phyloP scores from a whole-genome alignment of 805 yeast species.

The Ogataea saltuana region DNA sequence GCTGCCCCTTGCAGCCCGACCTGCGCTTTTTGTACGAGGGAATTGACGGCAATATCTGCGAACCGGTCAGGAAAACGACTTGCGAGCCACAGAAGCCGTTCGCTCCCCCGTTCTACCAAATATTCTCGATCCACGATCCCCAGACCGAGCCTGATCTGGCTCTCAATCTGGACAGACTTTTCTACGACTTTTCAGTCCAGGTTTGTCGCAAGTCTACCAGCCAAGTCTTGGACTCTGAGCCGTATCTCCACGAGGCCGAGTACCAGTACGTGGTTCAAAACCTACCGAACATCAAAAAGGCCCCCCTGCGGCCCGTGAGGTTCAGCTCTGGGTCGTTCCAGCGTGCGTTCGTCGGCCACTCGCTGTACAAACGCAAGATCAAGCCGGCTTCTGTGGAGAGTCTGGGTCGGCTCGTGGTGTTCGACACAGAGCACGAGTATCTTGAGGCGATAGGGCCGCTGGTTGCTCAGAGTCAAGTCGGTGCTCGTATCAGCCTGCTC shows the following conservation, averaged over 20 bases:
- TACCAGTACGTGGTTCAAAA: slow-evolving; percentile 25
- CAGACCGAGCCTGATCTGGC: neutral
- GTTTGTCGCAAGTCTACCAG: slow-evolving; percentile 21
- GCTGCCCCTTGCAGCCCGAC: too few relatives aligned
- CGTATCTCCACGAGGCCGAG: slow-evolving; percentile 30
- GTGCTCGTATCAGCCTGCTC: slow-evolving; percentile 6
- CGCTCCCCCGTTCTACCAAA: slow-evolving; percentile 10
- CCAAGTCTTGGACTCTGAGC: neutral
- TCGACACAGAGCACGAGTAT: slow-evolving; percentile 19
- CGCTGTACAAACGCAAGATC: neutral
- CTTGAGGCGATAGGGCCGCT: slow-evolving; percentile 22
- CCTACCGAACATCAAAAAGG: slow-evolving; percentile 9
- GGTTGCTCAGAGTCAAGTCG: neutral
- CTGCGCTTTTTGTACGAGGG: neutral
- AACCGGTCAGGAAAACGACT: neutral
- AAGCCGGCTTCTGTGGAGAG: slow-evolving; percentile 17
- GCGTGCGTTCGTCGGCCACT: neutral
- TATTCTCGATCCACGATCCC: slow-evolving; percentile 10
- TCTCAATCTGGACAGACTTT: slow-evolving; percentile 17
- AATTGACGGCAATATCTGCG: neutral
- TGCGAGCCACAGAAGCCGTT: neutral
- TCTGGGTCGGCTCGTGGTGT: slow-evolving; percentile 17
- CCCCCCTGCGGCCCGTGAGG: slow-evolving; percentile 18
- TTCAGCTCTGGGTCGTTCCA: neutral
- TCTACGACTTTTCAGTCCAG: slow-evolving; percentile 24